Evolutionary conservation across 2,329 filamentous ascomycete genomes (phyloP), one percentile per base, ranked within the genome.

Genomic region (Exophiala sp.): DNA sequence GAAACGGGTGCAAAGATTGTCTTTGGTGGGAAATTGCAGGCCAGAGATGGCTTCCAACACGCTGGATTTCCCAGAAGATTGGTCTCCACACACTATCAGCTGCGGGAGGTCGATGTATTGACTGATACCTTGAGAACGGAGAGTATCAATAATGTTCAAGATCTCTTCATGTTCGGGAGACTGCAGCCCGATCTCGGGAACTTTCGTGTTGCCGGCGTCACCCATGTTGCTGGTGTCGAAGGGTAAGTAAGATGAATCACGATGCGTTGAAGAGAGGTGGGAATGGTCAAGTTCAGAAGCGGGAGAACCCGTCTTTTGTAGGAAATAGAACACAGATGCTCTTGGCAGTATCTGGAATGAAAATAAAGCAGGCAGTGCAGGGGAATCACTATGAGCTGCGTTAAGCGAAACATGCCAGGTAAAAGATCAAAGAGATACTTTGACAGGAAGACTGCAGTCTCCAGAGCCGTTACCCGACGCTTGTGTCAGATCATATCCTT

Each of bases 121-220:
- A 38, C 59, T 78, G 68, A 62, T 78, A 64, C 62, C 78, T 70
- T 54, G 71, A 66, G 64, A 76, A 71, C 61, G 72, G 1, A 59
- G 45, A 23, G 47, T 21, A 32, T 58, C 58, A 18, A 60, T 56
- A 16, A 53, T 38, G 32, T 58, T 38, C 10, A 59, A 43, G 21
- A 56, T 34, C n/a, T 53, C 43, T 43, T 54, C 44, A 40, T 60
- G 56, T n/a, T 50, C 53, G 10, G 46, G 48, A 5, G 51, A 55
- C 5, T 55, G 57, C 10, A 59, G 48, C 6, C 13, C 32, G 32
- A 35, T 29, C 19, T 46, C 21, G 4, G 49, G 38, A 48, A 52
- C 22, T 10, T 44, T 43, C 22, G 47, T 19, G 1, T 39, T 9
- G 6, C 29, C 18, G 22, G 23, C 29, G 5, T 44, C 38, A 9